Base-by-base conservation (phyloP, 2,329 filamentous ascomycete genomes). In the Verticillium zaregamsianum region DNA sequence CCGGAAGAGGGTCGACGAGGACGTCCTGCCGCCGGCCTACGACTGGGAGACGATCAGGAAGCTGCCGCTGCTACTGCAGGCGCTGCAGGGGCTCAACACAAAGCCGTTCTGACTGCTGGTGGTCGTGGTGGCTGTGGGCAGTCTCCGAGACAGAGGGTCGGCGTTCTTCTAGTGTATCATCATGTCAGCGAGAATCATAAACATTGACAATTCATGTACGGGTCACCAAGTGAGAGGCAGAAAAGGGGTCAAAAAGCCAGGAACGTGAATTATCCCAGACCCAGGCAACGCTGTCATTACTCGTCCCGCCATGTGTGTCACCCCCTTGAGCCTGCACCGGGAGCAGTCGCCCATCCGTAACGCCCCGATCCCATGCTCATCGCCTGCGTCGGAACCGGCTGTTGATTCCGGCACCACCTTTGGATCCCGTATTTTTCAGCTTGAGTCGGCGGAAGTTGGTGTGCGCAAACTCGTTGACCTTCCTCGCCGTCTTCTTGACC, bases 381-480 rank as follows among this genome's bases (percentile, higher is more conserved):
- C 76, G 66, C 68, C 80, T 79, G 64, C 86, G 77, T 61, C 85
- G 79, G 70, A 88, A 89, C 59, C 80, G 79, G 71, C 84, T 87
- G 62, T 82, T 82, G 69, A 80, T 77, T 2, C 79, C 83, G 23
- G 83, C 78, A 4, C 85, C 85, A 2, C 86, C 86, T 72, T 88
- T 89, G n/a, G 83, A 75, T 3, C 86, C 86, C 3, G 79, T 75
- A 67, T 88, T 88, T 67, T 78, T 80, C 69, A 90, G 74, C 77
- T 90, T 90, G 63, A 90, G 72, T 61, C 85, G 76, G 71, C 86
- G 86, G 73, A 89, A 90, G 75, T 90, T 90, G 64, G 86, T 81
- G 68, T 89, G 83, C 15, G 87, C 86, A 66, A 86, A 73, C 65
- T 85, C 85, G 68, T 85, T 87, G 58, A 90, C 84, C 75, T 89